Conservation (phyloP, 2,329 filamentous ascomycete genomes). For the Exophiala sp. region DNA sequence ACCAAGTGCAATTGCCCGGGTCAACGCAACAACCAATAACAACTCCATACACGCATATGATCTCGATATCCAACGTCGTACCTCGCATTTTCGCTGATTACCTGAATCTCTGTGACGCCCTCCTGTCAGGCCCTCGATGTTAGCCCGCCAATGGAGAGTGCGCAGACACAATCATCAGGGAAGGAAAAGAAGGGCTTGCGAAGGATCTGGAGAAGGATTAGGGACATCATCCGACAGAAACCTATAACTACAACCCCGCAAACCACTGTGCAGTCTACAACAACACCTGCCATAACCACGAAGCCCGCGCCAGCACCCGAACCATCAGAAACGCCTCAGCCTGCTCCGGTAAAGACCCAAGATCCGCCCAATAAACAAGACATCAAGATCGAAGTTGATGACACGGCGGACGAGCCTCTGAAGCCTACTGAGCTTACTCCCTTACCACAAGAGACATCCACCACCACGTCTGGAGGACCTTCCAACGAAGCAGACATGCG, state of each 20-base stretch:
- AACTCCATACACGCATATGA: constrained; percentile 6
- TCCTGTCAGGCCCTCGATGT: constrained; percentile 5
- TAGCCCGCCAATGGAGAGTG: constrained; percentile 10
- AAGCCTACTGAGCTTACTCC: not conserved
- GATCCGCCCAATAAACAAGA: not conserved
- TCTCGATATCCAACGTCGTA: not conserved
- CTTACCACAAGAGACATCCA: not conserved
- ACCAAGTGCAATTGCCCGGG: constrained; percentile 13
- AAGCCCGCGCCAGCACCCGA: not conserved
- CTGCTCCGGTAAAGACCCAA: not conserved
- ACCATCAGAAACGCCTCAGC: not conserved
- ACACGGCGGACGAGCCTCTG: constrained; percentile 2
- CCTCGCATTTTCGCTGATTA: constrained; percentile 6
- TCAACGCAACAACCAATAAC: constrained; percentile 18
- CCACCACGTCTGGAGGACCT: not conserved
- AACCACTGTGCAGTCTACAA: not conserved
- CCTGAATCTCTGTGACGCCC: constrained; percentile 10
- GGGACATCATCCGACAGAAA: constrained; percentile 15
- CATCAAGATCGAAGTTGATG: constrained; percentile 16
- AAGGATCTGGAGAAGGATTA: constrained; percentile 24
- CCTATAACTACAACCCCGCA: constrained; percentile 1
- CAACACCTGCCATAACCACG: constrained; percentile 4
- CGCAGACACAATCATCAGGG: constrained; percentile 8
- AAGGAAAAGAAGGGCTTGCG: constrained; percentile 26
- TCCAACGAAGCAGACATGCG: constrained; percentile 31